Evolutionary conservation across 2,329 filamentous ascomycete species (phyloP).

Genomic region (Drechslerella stenobrocha): DNA sequence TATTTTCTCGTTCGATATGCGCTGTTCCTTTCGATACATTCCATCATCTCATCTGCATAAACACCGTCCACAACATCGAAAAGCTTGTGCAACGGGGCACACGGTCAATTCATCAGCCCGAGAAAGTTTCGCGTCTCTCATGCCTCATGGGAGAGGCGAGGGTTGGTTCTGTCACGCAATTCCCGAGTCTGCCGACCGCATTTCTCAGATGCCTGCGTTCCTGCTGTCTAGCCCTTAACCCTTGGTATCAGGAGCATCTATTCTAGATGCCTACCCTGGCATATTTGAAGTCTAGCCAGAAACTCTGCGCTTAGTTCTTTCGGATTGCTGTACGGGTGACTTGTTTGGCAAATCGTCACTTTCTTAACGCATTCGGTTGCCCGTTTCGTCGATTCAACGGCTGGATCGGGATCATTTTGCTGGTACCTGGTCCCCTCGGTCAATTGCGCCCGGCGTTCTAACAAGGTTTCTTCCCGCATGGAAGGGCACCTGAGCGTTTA

Average conservation of each 20-base stretch:
- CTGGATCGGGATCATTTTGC: slow-evolving; percentile 45
- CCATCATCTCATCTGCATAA: slow-evolving; percentile 20
- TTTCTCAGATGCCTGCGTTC: slow-evolving; percentile 34
- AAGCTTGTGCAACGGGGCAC: slow-evolving; percentile 28
- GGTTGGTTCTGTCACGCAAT: slow-evolving; percentile 21
- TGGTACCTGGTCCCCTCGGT: slow-evolving; percentile 45
- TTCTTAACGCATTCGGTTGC: slow-evolving; percentile 41
- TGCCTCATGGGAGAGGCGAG: slow-evolving; percentile 19
- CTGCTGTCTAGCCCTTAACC: slow-evolving; percentile 24
- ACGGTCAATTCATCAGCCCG: slow-evolving; percentile 14
- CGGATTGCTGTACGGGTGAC: slow-evolving; percentile 13
- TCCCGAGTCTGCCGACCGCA: slow-evolving; percentile 46
- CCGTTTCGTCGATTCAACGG: slow-evolving; percentile 45
- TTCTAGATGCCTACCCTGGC: not conserved
- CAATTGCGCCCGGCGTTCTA: slow-evolving; percentile 23
- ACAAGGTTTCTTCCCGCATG: slow-evolving; percentile 37
- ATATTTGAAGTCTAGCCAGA: slow-evolving; percentile 17
- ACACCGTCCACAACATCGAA: slow-evolving; percentile 33
- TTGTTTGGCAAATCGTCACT: slow-evolving; percentile 47
- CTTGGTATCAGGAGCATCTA: slow-evolving; percentile 14
- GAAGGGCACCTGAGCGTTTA: slow-evolving; percentile 36
- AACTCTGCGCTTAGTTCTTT: slow-evolving; percentile 16
- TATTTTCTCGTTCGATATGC: not conserved
- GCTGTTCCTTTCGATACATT: not conserved
- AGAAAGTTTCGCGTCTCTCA: slow-evolving; percentile 31